A percentile compares a stretch with the other conserved stretches of the same genome.
These are phyloP conservation scores for Barbatosphaeria neglecta DNA, from an alignment of 495 filamentous ascomycete species.

Conservation along the genomic window DNA sequence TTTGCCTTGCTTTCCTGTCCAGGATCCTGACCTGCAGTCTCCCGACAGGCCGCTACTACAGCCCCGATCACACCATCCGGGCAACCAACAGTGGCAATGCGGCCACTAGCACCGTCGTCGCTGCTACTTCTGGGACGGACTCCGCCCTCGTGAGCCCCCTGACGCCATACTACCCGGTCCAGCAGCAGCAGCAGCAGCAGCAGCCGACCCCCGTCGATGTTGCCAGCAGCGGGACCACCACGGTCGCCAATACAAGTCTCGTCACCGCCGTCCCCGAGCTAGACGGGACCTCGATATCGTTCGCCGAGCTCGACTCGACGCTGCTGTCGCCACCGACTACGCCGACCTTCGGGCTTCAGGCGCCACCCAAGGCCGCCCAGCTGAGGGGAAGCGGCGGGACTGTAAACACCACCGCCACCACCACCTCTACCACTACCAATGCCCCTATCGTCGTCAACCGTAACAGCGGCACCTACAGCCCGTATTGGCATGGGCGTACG, in stretches of 20 bases:
- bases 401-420: too few species aligned
- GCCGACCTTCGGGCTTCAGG: neutral
- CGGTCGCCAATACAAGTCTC: neutral
- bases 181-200: neutral
- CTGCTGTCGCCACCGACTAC: neutral
- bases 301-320: slow-evolving; percentile 6
- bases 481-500: neutral
- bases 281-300: neutral
- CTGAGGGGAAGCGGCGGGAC: neutral
- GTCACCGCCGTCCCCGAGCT: neutral
- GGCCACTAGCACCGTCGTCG: neutral
- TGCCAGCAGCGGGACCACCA: neutral
- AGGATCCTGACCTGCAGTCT: neutral
- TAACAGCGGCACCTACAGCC: too few species aligned
- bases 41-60: neutral
- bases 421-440: too few species aligned
- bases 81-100: neutral
- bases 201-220: too few species aligned
- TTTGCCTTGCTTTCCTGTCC: neutral
- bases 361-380: slow-evolving; percentile 1
- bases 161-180: neutral
- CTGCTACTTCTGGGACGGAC: neutral
- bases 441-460: too few species aligned
- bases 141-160: neutral
- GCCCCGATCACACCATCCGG: neutral